Conservation (phyloP, 164 flowering plant species). For the Saururus chinensis region DNA sequence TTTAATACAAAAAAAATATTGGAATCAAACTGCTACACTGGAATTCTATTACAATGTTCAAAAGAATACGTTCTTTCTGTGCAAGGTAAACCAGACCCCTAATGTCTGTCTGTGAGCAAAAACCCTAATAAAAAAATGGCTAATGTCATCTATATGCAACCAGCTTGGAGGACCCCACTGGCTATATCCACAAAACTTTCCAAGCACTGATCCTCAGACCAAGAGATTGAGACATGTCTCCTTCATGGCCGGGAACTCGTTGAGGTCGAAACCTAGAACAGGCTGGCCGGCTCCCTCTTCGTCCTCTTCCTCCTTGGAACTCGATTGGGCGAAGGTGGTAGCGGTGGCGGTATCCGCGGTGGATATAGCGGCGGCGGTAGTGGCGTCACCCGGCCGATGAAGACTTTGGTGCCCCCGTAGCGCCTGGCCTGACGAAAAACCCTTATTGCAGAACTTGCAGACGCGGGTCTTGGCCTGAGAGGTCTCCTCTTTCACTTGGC, state of each 20-base stretch:
- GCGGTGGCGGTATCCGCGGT: constrained; percentile 9
- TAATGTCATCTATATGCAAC: too few relatives aligned
- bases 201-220: background rate
- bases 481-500: background rate
- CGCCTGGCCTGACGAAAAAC: constrained; percentile 31
- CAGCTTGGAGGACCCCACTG: background rate
- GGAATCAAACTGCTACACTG: too few relatives aligned
- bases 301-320: constrained; percentile 8
- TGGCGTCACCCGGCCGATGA: constrained; percentile 9
- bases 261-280: constrained; percentile 35
- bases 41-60: too few relatives aligned
- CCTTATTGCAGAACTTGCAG: constrained; percentile 25
- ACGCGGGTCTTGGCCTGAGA: constrained; percentile 4
- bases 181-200: background rate
- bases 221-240: constrained; percentile 10
- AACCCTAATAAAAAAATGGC: too few relatives aligned
- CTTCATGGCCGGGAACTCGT: constrained; percentile 30
- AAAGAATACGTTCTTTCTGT: too few relatives aligned
- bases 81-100: too few relatives aligned
- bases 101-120: too few relatives aligned
- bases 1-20: too few relatives aligned
- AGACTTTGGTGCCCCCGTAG: constrained; percentile 35
- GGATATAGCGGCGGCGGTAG: constrained; percentile 10
- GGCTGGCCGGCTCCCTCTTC: constrained; percentile 2
- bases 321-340: background rate